Evolutionary conservation across 495 filamentous ascomycete species (phyloP).

Genomic region (Glarea lozoyensis): DNA sequence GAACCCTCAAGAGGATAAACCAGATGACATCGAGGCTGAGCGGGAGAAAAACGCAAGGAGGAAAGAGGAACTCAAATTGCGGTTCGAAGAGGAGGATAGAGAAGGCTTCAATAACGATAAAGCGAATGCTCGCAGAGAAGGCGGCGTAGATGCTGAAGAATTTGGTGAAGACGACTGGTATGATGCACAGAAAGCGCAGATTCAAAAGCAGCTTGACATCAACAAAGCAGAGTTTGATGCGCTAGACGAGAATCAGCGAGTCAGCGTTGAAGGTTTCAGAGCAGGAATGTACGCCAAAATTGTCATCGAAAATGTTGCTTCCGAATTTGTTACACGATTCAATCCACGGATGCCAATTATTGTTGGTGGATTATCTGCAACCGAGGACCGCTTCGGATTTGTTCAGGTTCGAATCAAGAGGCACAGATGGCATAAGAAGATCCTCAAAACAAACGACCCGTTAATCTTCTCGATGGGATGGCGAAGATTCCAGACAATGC

Average conservation of each 20-base stretch:
- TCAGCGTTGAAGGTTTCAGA: constrained; percentile 77
- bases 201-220: constrained; percentile 91
- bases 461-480: constrained; percentile 97
- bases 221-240: constrained; percentile 86
- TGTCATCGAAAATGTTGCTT: constrained; percentile 77
- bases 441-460: constrained; percentile 93
- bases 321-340: constrained; percentile 87
- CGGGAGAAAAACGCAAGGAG: constrained; percentile 81
- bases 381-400: constrained; percentile 91
- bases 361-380: constrained; percentile 79
- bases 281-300: constrained; percentile 93
- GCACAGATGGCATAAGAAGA: constrained; percentile 98
- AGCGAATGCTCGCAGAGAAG: constrained; percentile 54
- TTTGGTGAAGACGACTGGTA: constrained; percentile 99
- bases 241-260: constrained; percentile 70
- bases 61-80: constrained; percentile 88
- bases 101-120: constrained; percentile 88
- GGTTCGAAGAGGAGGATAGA: constrained; percentile 94
- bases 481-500: constrained; percentile 87
- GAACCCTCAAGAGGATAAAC: constrained; percentile 43
- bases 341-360: constrained; percentile 77
- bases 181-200: constrained; percentile 85
- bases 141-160: constrained; percentile 53
- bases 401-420: constrained; percentile 93
- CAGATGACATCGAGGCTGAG: constrained; percentile 60